These are phyloP conservation scores for Ganoderma lingzhi DNA, from an alignment of 1,284 basidiomycete species.

Conservation along the genomic window DNA sequence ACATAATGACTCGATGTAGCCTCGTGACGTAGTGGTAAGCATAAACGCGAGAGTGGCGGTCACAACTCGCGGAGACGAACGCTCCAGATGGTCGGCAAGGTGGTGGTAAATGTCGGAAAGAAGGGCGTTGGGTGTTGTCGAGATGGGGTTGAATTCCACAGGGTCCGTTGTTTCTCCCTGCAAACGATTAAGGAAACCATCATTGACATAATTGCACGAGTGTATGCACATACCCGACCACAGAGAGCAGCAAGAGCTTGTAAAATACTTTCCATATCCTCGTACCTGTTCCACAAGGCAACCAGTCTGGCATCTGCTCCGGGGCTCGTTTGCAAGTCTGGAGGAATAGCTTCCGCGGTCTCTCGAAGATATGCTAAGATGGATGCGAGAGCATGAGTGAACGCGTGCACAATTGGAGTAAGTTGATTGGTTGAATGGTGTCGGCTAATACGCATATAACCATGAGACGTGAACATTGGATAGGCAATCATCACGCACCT, in stretches of 20 bases:
- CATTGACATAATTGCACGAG: neutral
- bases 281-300: conserved; percentile 61
- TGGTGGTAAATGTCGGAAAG: conserved; percentile 62
- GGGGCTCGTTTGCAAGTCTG: neutral
- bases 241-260: conserved; percentile 61
- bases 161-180: conserved; percentile 53
- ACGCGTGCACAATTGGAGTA: conserved; percentile 67
- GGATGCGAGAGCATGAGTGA: conserved; percentile 68
- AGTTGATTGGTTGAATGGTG: conserved; percentile 39
- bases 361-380: conserved; percentile 58
- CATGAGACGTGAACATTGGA: neutral
- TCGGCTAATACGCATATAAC: neutral
- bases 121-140: conserved; percentile 50
- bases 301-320: conserved; percentile 45
- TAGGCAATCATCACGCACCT: conserved; percentile 46
- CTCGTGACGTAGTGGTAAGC: conserved; percentile 64
- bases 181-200: neutral
- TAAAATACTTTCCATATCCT: conserved; percentile 57
- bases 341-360: conserved; percentile 22
- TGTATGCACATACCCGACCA: conserved; percentile 54
- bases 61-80: conserved; percentile 53
- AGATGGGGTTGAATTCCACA: conserved; percentile 49
- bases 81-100: conserved; percentile 59
- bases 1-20: conserved; percentile 65
- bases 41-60: conserved; percentile 68